Evolutionary conservation across 2,329 filamentous ascomycete species (phyloP), one percentile per base, ranked within the genome.

Genomic region (Geoglossum cookeanum): DNA sequence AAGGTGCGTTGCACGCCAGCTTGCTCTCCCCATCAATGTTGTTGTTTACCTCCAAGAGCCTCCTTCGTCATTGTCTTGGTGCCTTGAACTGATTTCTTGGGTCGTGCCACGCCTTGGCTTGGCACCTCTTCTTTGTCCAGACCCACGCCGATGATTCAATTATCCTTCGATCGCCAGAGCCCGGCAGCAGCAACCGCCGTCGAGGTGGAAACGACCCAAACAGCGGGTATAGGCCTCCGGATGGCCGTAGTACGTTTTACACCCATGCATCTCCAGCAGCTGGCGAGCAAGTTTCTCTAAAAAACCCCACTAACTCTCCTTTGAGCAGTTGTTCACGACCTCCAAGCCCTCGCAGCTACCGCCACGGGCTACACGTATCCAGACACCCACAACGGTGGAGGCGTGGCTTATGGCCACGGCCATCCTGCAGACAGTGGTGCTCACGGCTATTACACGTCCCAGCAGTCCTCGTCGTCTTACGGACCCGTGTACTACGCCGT

Each of bases 121-220:
- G 49, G 49, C 49, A 53, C 32, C 37, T 22, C 37, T 32, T 15
- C 9, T 37, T 33, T 33, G 33, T 37, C 9, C 37, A 53, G 82
- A 97, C 91, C 3, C 91, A 97, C 68, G 91, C 91, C 64, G 91
- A 97, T 67, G 91, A 96, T 72, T 94, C 89, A 47, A 87, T 94
- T 45, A 75, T 80, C 60, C 75, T 80, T 60, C 76, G 79, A 64
- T 83, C 80, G 49, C 80, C 80, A 13, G 49, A 53, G n/a, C 49
- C 49, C 6, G 49, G 30, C 30, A 33, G 15, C 22, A 22, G 49
- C 49, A n/a, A 37, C 8, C 49, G 49, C 17, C 49, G 49, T 17
- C 49, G 49, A 7, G 49, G 49, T 37, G 49, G 49, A n/a, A 53
- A 53, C 22, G 49, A 53, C n/a, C 49, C 49, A 11, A 53, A 53